phyloP scores from a whole-genome alignment of 140 eudicot species.

The Oenanthe javanica region DNA sequence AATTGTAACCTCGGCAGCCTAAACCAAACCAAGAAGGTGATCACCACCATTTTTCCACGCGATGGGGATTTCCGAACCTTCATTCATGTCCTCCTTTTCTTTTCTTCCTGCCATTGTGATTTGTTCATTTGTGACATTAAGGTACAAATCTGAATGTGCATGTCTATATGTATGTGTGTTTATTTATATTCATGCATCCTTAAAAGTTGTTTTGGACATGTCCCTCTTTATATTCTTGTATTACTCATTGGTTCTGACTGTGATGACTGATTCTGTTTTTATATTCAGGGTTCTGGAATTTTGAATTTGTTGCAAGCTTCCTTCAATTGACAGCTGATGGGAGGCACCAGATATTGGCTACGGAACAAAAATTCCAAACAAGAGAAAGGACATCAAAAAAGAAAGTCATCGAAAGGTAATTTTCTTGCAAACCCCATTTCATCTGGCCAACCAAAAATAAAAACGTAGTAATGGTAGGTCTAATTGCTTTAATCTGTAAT shows the following conservation, averaged over 20 bases:
- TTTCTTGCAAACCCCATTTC: background rate
- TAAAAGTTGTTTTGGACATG: background rate
- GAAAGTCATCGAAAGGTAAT: background rate
- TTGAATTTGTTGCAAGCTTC: background rate
- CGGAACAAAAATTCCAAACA: conserved; percentile 4
- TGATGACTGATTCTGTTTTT: background rate
- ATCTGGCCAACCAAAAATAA: background rate
- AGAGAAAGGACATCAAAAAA: background rate
- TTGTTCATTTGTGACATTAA: background rate
- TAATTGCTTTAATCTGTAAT: background rate
- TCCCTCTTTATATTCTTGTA: background rate
- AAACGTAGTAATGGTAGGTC: background rate
- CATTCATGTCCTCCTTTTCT: no score
- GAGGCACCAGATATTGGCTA: conserved; percentile 12
- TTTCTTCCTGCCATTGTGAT: no score
- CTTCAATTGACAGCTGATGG: conserved; percentile 33
- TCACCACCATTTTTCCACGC: background rate
- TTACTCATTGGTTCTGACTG: background rate
- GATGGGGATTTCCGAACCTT: no score
- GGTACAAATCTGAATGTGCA: background rate
- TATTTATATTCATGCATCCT: background rate
- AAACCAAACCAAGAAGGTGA: background rate
- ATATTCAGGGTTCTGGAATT: background rate
- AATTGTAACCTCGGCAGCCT: background rate
- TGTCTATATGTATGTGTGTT: no score